Base-by-base conservation (phyloP, 75 land plant species). In the Sequoiadendron giganteum region DNA sequence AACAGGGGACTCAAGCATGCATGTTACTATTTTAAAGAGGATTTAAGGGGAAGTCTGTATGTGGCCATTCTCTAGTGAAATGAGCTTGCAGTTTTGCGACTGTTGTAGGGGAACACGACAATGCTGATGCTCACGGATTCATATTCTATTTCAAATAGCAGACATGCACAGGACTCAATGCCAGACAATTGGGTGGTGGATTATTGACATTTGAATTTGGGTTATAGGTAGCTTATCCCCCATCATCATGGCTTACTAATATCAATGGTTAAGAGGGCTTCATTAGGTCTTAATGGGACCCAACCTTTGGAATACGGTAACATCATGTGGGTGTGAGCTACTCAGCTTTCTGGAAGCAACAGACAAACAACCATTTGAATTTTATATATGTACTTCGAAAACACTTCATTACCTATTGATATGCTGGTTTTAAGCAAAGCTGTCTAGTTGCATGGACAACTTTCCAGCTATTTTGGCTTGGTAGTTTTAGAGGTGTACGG, bases 21-120 rank as follows among this genome's bases (percentile, higher is more conserved):
- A 82, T n/a, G 84, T 18, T 82, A 49, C 52, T 47, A 13, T 25
- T 28, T 45, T 28, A 82, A 82, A 38, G 15, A 10, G 84, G 13
- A 75, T 72, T 10, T 8, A 8, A n/a, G 25, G 5, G 73, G 32
- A 28, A 8, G 30, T 14, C 10, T 6, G 72, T 68, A 25, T 21
- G 2, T 21, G 43, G 47, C 47, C 38, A 39, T 79, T 21, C 7
- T 79, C 25, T 19, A 40, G 16, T 40, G 40, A 79, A 39, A 79
- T 79, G 47, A 40, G 43, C 25, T 79, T 21, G n/a, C 1, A 68
- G 72, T 25, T 68, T 68, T 42, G 82, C 18, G 14, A 28, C 21
- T 43, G 84, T 82, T 82, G 3, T 10, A 32, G 84, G 34, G 32
- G n/a, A 75, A 82, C 34, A 82, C 47, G 84, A 82, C 84, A 82